Base-by-base conservation (phyloP, 2,329 filamentous ascomycete species). In the Alternaria sp. region DNA sequence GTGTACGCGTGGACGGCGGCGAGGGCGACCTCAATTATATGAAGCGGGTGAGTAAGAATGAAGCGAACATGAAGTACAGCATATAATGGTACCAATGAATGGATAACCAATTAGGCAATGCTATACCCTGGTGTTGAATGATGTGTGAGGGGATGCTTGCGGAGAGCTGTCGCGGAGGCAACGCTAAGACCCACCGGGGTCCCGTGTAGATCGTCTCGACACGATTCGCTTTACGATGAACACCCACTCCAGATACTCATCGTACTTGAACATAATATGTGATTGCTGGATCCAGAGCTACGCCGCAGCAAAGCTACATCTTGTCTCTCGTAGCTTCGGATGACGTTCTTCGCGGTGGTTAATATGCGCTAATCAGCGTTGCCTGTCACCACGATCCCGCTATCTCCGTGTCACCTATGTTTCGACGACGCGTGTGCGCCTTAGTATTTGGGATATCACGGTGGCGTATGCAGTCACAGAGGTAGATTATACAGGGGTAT, bases 151-250 rank as follows among this genome's bases (percentile, higher is more conserved):
- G 67, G 68, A 66, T 70, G 70, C 66, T 68, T 71, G 69, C 60
- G 66, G 70, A 71, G 63, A 65, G 63, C 62, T 63, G 64, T 59
- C 60, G 48, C 57, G 64, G 62, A 64, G 59, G 64, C 62, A 58
- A 50, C 59, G 68, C 69, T 71, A 71, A 69, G 70, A 68, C 64
- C 61, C 60, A 61, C 68, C 59, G 67, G 69, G 68, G 66, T 66
- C 63, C 55, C 53, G 50, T 56, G 63, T 57, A 54, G 53, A 51
- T 58, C 49, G 48, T 58, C 54, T 52, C 30, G 30, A 49, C 30
- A 49, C 46, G 27, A 40, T 56, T 57, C 12, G 20, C 30, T 34
- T 25, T 34, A 3, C 30, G 30, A 49, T 11, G 12, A 25, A 34
- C 46, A 16, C 46, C 20, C 32, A 50, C 7, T 36, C 32, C 30